Percentiles rank a stretch among this genome's conserved stretches.
Evolutionary conservation across 495 filamentous ascomycete species (phyloP).

Genomic region (Letharia columbiana): DNA sequence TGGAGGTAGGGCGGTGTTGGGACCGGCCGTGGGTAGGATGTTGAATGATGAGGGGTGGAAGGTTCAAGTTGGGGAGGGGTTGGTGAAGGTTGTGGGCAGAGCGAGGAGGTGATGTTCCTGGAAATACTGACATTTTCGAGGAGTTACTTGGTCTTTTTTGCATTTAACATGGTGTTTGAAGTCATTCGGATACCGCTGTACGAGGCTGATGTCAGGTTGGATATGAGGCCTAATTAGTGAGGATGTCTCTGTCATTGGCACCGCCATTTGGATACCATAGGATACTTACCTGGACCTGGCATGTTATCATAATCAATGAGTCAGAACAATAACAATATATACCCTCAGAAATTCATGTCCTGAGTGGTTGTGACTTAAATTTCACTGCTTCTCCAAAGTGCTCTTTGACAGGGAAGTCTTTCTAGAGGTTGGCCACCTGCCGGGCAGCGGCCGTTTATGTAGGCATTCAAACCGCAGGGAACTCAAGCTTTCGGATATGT

Average conservation of each 20-base stretch:
- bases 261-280: background rate
- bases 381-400: background rate
- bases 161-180: background rate
- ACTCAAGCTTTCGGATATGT: background rate
- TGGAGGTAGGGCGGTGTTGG: conserved; percentile 64
- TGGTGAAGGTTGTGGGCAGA: conserved; percentile 54
- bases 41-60: conserved; percentile 76
- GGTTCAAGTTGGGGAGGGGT: conserved; percentile 58
- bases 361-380: background rate
- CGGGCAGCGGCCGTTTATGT: background rate
- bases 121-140: background rate
- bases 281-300: background rate
- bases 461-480: background rate
- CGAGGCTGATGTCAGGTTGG: background rate
- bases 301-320: background rate
- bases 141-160: background rate
- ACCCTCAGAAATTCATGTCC: background rate
- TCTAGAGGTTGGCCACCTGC: background rate
- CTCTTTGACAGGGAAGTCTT: background rate
- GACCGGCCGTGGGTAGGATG: conserved; percentile 72
- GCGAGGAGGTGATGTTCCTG: conserved; percentile 20
- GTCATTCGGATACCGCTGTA: background rate
- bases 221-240: background rate
- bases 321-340: background rate
- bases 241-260: background rate